phyloP scores from a whole-genome alignment of 371 early-diverging fungal genomes.

The Rhizomucor pusillus region DNA sequence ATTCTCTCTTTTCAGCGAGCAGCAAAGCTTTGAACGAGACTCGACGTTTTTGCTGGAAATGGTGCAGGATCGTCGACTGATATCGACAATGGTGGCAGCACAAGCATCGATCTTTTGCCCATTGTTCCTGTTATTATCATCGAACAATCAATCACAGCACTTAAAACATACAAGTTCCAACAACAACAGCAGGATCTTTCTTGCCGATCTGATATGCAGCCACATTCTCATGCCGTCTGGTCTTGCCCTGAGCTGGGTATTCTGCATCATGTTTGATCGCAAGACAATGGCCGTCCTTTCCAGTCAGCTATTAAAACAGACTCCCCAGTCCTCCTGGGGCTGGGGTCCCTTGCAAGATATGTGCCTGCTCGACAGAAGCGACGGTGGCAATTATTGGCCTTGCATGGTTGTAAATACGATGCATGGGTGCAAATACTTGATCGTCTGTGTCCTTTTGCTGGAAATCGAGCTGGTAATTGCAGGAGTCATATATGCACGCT shows the following conservation, averaged over 20 bases:
- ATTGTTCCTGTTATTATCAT: constrained; percentile 22
- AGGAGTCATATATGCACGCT: neutral
- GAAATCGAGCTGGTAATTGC: constrained; percentile 19
- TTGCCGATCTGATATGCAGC: constrained; percentile 25
- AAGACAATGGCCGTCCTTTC: constrained; percentile 18
- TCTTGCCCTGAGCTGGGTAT: constrained; percentile 38
- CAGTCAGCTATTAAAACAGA: constrained; percentile 1
- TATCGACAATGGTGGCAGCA: constrained; percentile 42
- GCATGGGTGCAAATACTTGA: constrained; percentile 25
- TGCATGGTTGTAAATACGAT: constrained; percentile 17
- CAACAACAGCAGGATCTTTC: constrained; percentile 2
- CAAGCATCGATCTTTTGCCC: constrained; percentile 46
- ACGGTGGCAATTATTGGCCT: constrained; percentile 1
- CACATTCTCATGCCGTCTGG: constrained; percentile 42
- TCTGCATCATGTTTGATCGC: constrained; percentile 38
- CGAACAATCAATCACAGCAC: no score
- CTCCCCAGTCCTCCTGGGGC: neutral
- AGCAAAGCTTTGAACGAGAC: neutral
- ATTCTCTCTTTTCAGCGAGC: constrained; percentile 11
- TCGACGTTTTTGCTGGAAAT: constrained; percentile 18
- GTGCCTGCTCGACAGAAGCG: constrained; percentile 8
- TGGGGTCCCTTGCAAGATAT: constrained; percentile 8
- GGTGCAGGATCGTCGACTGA: constrained; percentile 39
- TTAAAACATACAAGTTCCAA: no score
- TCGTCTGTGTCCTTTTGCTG: constrained; percentile 29